phyloP scores from a whole-genome alignment of 73 alveolate species.

The Tetrahymena elliotti region DNA sequence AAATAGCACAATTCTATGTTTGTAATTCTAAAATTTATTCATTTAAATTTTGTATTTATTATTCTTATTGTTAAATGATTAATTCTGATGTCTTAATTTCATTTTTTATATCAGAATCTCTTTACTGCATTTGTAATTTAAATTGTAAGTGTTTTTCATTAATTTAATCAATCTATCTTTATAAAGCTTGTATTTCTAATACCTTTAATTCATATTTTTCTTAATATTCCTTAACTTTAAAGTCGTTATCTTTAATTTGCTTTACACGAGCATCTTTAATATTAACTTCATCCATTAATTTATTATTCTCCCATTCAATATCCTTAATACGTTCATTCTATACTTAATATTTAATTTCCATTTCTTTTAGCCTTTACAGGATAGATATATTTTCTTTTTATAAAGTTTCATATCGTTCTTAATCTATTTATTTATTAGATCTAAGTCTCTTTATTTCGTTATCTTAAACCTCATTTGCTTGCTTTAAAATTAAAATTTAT shows the following conservation, averaged over 20 bases:
- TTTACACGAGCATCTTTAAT: not conserved
- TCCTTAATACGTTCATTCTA: not conserved
- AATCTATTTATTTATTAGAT: not conserved
- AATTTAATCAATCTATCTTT: not conserved
- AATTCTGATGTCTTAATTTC: not conserved
- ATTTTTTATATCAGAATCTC: not conserved
- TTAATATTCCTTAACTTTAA: not conserved
- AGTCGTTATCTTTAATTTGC: not conserved
- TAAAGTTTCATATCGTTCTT: not conserved
- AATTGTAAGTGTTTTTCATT: not conserved
- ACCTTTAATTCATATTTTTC: not conserved
- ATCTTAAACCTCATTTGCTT: not conserved
- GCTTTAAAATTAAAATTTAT: not conserved
- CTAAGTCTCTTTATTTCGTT: not conserved
- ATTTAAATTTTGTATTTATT: not conserved
- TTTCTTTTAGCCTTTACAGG: not conserved
- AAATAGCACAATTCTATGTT: not conserved
- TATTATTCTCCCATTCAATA: not conserved
- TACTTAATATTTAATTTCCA: not conserved
- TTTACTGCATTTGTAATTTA: not conserved
- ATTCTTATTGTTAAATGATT: not conserved
- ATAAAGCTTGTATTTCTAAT: not conserved
- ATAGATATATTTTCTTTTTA: not conserved
- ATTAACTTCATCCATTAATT: not conserved
- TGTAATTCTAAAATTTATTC: not conserved